A percentile compares a stretch with the other conserved stretches of the same genome.
Evolutionary conservation across 2,329 filamentous ascomycete species (phyloP).

Genomic region (Fusarium chlamydosporum): DNA sequence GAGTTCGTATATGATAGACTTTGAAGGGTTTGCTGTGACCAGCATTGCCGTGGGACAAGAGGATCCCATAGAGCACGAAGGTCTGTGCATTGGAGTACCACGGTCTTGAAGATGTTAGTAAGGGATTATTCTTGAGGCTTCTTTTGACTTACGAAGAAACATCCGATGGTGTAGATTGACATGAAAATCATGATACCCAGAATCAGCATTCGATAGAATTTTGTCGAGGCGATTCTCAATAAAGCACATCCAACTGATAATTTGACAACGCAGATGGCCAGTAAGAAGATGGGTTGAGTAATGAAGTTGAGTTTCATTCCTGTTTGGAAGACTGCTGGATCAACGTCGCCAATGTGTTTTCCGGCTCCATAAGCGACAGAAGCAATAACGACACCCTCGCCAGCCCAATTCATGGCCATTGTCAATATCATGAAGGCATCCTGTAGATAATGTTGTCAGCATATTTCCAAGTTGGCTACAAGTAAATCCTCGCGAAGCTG

Average conservation of each 20-base stretch:
- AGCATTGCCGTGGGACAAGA: constrained; percentile 58
- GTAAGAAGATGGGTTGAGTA: constrained; percentile 61
- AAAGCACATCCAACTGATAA: constrained; percentile 60
- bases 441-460: constrained; percentile 33
- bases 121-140: fast-evolving
- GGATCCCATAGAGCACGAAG: constrained; percentile 62
- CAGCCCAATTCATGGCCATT: constrained; percentile 55
- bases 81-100: constrained; percentile 64
- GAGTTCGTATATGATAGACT: constrained; percentile 61
- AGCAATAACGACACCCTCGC: constrained; percentile 58
- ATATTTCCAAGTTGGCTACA: background rate
- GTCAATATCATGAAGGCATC: constrained; percentile 52
- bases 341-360: constrained; percentile 60
- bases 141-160: constrained; percentile 54
- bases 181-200: constrained; percentile 57
- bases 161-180: constrained; percentile 52
- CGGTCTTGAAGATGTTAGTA: constrained; percentile 50
- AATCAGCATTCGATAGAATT: constrained; percentile 56
- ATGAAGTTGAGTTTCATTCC: constrained; percentile 61
- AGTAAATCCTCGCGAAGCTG: background rate
- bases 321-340: constrained; percentile 51
- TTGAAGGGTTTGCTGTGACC: constrained; percentile 56
- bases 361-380: constrained; percentile 62
- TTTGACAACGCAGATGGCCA: constrained; percentile 60
- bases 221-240: constrained; percentile 57